phyloP scores from a whole-genome alignment of 2,329 filamentous ascomycete genomes.

The Xylaria hypoxylon region DNA sequence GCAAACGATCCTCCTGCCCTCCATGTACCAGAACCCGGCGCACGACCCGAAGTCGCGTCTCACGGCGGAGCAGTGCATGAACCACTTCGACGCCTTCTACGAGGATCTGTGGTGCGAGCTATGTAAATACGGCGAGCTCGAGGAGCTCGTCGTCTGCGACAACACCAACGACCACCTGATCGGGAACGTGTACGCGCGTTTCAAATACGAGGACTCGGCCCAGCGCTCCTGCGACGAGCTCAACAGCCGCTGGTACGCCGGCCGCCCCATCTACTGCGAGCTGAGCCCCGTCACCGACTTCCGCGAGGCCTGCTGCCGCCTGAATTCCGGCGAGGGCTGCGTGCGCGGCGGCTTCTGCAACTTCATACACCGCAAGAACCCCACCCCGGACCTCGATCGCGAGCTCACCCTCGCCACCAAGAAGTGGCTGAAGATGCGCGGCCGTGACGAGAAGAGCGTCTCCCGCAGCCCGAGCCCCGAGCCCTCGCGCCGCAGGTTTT shows the following conservation, averaged over 20 bases:
- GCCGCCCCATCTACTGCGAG: slow-evolving; percentile 97
- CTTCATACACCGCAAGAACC: slow-evolving; percentile 98
- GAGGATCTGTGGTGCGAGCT: slow-evolving; percentile 99
- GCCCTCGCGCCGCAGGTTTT: slow-evolving; percentile 75
- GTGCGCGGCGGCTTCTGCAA: slow-evolving; percentile 98
- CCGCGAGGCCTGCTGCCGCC: slow-evolving; percentile 93
- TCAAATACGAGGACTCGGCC: slow-evolving; percentile 99
- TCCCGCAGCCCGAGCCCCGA: slow-evolving; percentile 88
- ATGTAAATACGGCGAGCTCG: slow-evolving; percentile 97
- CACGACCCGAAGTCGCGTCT: slow-evolving; percentile 98
- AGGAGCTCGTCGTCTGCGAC: slow-evolving; percentile 98
- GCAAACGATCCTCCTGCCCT: slow-evolving; percentile 97
- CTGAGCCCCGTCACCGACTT: slow-evolving; percentile 97
- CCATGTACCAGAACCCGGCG: slow-evolving; percentile 98
- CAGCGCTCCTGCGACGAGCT: slow-evolving; percentile 94
- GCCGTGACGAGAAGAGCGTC: slow-evolving; percentile 84
- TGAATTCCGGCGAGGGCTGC: slow-evolving; percentile 95
- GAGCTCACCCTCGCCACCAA: slow-evolving; percentile 90
- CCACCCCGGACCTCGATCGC: slow-evolving; percentile 85
- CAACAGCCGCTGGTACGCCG: slow-evolving; percentile 97
- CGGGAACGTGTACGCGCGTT: slow-evolving; percentile 98
- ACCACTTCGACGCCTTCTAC: slow-evolving; percentile 99
- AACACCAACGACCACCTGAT: slow-evolving; percentile 99
- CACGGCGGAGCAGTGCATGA: slow-evolving; percentile 95
- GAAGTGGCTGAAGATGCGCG: slow-evolving; percentile 92